phyloP scores from a whole-genome alignment of 2,329 filamentous ascomycete species.

The Neospermospora avenae region DNA sequence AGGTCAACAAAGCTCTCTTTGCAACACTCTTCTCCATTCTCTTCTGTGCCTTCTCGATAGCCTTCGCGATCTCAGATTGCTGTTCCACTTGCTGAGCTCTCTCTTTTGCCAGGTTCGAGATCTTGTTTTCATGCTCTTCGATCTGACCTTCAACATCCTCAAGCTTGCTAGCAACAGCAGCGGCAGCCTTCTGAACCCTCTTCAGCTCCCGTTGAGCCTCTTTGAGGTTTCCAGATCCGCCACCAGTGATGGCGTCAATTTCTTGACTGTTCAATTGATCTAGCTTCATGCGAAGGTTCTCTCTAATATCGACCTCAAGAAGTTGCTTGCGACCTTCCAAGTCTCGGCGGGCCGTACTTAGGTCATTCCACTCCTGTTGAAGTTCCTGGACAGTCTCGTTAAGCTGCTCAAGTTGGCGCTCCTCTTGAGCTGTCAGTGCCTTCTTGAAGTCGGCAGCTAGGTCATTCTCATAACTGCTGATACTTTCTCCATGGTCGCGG shows the following conservation, averaged over 20 bases:
- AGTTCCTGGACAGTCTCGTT: constrained; percentile 68
- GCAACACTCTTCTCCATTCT: constrained; percentile 89
- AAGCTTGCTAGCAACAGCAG: constrained; percentile 65
- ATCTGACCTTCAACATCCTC: constrained; percentile 71
- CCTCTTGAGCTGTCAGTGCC: constrained; percentile 77
- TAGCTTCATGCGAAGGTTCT: constrained; percentile 81
- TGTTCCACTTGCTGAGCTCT: constrained; percentile 65
- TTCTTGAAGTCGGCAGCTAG: constrained; percentile 88
- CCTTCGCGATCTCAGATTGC: constrained; percentile 70
- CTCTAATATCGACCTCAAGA: constrained; percentile 82
- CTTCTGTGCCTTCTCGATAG: constrained; percentile 83
- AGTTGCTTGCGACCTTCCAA: constrained; percentile 78
- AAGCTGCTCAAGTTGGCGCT: constrained; percentile 71
- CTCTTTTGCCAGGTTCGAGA: constrained; percentile 40
- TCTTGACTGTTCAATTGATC: constrained; percentile 80
- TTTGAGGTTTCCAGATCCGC: constrained; percentile 63
- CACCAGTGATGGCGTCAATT: constrained; percentile 62
- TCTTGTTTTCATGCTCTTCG: constrained; percentile 47
- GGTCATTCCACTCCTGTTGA: constrained; percentile 70
- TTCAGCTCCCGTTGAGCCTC: constrained; percentile 80
- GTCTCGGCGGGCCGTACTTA: constrained; percentile 70
- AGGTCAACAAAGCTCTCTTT: constrained; percentile 75
- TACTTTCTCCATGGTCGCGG: constrained; percentile 70
- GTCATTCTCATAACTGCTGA: constrained; percentile 76
- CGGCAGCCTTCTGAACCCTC: constrained; percentile 67